Evolutionary conservation across 805 yeast species (phyloP).

Genomic region (Hanseniaspora lindneri): DNA sequence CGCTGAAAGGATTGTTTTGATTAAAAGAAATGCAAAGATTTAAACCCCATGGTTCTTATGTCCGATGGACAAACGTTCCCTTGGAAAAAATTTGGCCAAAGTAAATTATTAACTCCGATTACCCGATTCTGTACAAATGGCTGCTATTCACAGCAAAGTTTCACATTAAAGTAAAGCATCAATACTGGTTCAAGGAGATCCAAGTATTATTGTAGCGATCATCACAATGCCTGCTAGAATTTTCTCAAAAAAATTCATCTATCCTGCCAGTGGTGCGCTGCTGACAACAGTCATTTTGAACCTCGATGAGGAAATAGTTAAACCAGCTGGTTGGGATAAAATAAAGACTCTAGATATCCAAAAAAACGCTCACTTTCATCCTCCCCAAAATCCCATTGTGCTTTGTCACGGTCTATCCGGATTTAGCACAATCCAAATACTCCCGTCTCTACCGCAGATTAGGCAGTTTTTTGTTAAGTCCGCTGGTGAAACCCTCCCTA

Average conservation of each 20-base stretch:
- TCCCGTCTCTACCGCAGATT: slow-evolving; percentile 33
- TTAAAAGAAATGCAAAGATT: too few relatives aligned
- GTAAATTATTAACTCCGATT: too few relatives aligned
- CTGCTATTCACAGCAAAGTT: too few relatives aligned
- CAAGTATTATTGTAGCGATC: neutral
- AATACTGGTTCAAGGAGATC: too few relatives aligned
- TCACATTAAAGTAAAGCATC: too few relatives aligned
- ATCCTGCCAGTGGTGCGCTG: neutral
- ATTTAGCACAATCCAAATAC: slow-evolving; percentile 44
- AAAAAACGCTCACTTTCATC: slow-evolving; percentile 33
- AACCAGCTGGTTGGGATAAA: neutral
- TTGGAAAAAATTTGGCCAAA: too few relatives aligned
- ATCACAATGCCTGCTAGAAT: neutral
- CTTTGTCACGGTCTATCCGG: slow-evolving; percentile 84
- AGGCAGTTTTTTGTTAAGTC: slow-evolving; percentile 16
- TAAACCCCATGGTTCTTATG: too few relatives aligned
- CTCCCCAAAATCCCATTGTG: slow-evolving; percentile 64
- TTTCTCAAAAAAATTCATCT: neutral
- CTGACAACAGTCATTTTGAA: neutral
- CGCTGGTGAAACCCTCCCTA: slow-evolving; percentile 24
- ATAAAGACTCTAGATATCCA: neutral
- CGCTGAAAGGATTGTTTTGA: too few relatives aligned
- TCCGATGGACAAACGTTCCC: too few relatives aligned
- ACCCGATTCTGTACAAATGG: too few relatives aligned
- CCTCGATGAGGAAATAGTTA: neutral